phyloP scores from a whole-genome alignment of 116 monocot genomes.

The Cymodocea nodosa region DNA sequence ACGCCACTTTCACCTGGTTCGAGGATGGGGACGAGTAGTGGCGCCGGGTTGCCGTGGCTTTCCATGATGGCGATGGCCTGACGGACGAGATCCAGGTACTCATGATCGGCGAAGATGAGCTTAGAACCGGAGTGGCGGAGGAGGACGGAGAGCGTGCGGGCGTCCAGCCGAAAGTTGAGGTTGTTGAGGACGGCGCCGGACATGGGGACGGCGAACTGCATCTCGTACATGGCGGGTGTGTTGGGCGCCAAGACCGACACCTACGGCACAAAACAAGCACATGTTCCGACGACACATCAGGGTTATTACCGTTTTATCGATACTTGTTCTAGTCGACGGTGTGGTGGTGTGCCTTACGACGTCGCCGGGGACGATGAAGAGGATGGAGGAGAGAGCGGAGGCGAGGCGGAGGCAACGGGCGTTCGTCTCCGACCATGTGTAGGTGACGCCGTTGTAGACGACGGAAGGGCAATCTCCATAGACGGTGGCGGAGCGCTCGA shows the following conservation, averaged over 20 bases:
- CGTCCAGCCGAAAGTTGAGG: constrained; percentile 20
- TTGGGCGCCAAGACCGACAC: constrained; percentile 28
- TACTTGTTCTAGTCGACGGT: too few species aligned
- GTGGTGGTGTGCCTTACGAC: constrained; percentile 27
- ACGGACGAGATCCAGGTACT: constrained; percentile 20
- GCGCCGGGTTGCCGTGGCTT: constrained; percentile 10
- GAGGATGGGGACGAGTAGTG: constrained; percentile 42
- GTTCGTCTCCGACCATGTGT: constrained; percentile 77
- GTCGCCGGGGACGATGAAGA: constrained; percentile 51
- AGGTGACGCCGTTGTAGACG: constrained; percentile 39
- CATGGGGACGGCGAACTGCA: constrained; percentile 32
- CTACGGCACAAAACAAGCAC: too few species aligned
- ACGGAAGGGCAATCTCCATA: constrained; percentile 55
- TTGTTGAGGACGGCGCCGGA: constrained; percentile 23
- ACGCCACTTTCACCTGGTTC: constrained; percentile 14
- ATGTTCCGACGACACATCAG: too few species aligned
- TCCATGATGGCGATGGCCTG: constrained; percentile 24
- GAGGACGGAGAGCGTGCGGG: constrained; percentile 10
- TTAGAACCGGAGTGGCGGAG: constrained; percentile 15
- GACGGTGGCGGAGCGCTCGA: constrained; percentile 60
- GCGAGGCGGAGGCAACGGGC: constrained; percentile 80
- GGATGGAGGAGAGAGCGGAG: constrained; percentile 44
- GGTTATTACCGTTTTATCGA: too few species aligned
- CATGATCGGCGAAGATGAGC: constrained; percentile 18
- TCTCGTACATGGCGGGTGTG: not conserved